Conservation (phyloP, 257 asterid species). For the Nicotiana noctiflora region DNA sequence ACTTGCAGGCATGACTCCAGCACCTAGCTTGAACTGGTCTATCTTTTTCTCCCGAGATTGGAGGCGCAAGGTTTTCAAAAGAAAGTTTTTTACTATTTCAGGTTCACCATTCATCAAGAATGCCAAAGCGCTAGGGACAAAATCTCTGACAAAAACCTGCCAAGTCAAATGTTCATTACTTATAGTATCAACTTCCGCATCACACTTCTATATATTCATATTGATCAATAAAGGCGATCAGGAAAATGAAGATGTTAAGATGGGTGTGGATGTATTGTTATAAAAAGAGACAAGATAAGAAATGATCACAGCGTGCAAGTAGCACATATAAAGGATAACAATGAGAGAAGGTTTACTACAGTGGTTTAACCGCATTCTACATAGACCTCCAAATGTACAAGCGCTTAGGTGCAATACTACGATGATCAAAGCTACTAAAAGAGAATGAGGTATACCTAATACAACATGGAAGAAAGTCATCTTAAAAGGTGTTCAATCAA, state of each 20-base stretch:
- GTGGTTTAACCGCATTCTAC: neutral
- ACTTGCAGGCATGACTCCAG: conserved; percentile 97
- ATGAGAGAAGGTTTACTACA: neutral
- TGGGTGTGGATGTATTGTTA: neutral
- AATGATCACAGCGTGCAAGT: neutral
- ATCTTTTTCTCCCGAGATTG: conserved; percentile 95
- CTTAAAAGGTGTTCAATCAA: neutral
- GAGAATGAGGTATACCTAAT: too few species aligned
- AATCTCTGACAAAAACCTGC: conserved; percentile 87
- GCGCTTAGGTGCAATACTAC: neutral
- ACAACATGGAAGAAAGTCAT: neutral
- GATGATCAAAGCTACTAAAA: neutral
- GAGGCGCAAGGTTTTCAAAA: conserved; percentile 72
- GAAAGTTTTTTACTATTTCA: conserved; percentile 82
- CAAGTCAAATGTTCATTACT: neutral
- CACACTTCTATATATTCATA: neutral
- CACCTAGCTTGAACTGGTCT: conserved; percentile 80
- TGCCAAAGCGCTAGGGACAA: conserved; percentile 89
- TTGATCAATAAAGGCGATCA: neutral
- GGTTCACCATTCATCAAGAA: conserved; percentile 96
- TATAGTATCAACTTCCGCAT: neutral
- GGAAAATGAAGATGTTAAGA: neutral
- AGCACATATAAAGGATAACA: neutral
- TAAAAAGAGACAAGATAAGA: neutral
- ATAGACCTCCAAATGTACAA: neutral